A percentile compares a stretch with the other conserved stretches of the same genome.
Evolutionary conservation across 148 eudicot species (phyloP).

Genomic region (Fagopyrum tataricum): DNA sequence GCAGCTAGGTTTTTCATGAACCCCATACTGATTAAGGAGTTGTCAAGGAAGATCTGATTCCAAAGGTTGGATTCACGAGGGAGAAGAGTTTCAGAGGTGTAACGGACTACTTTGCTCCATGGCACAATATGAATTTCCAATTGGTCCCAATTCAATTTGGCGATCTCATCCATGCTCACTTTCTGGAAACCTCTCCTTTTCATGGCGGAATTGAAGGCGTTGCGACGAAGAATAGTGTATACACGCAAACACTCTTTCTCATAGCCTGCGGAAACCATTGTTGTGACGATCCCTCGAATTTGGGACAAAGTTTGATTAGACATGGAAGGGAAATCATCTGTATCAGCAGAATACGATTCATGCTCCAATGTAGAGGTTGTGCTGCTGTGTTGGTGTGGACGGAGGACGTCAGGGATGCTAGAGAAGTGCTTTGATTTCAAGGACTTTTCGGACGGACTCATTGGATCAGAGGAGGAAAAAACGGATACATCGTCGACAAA

Average conservation of each 20-base stretch:
- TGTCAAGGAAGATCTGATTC: slow-evolving; percentile 19
- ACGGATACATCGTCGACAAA: not conserved
- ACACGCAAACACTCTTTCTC: slow-evolving; percentile 34
- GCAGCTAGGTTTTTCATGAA: slow-evolving; percentile 21
- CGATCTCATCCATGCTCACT: slow-evolving; percentile 30
- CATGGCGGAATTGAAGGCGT: slow-evolving; percentile 34
- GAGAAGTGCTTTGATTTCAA: not conserved
- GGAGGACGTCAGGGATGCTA: not conserved
- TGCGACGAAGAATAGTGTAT: slow-evolving; percentile 22
- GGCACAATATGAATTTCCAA: slow-evolving; percentile 26
- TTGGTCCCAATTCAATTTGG: slow-evolving; percentile 37
- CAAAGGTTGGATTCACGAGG: slow-evolving; percentile 29
- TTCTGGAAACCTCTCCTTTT: slow-evolving; percentile 25
- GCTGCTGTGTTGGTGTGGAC: not conserved
- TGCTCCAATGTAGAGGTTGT: not conserved
- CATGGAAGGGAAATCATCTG: slow-evolving; percentile 24
- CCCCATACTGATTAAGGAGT: slow-evolving; percentile 21
- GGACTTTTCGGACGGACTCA: not conserved
- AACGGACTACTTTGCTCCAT: slow-evolving; percentile 31
- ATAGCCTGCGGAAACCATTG: slow-evolving; percentile 31
- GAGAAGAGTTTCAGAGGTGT: slow-evolving; percentile 23
- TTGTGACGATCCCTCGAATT: slow-evolving; percentile 19
- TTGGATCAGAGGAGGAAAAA: not conserved
- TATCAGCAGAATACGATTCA: slow-evolving; percentile 1
- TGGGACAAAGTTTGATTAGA: slow-evolving; percentile 15